Base-by-base conservation (phyloP, 2,329 filamentous ascomycete species). In the Coleophoma crateriformis region DNA sequence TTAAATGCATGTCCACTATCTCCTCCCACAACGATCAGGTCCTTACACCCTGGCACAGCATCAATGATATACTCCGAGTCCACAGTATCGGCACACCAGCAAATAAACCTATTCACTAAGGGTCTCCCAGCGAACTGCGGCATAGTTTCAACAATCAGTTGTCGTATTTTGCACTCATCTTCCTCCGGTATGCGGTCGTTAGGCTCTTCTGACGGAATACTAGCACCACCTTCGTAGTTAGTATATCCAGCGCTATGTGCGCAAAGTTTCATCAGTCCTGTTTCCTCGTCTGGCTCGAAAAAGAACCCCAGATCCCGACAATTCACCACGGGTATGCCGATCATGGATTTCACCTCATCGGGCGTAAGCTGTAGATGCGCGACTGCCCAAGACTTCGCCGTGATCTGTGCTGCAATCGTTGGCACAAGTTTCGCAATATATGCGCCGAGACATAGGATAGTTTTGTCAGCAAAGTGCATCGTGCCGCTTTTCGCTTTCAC, bases 21-120 rank as follows among this genome's bases (percentile, higher is more conserved):
- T 7, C 73, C 74, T 3, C 71, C 71, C 7, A 75, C 49, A 1
- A 75, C 51, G 20, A 77, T 64, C 17, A 77, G 63, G 5, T 62
- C 61, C 2, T 63, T 61, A 1, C 68, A 71, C 2, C 61, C 56
- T 0, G 74, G 74, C n/a, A 76, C 69, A 53, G 70, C 76, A 57
- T 78, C 75, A 45, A 78, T 66, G 35, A 73, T 68, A 54, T 71
- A 77, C 19, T 78, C 73, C 4, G 73, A 76, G 50, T 77, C 73
- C 32, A 61, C 65, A 1, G 72, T 76, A 55, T 78, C 75, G 2
- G 74, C 72, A 57, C 76, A 77, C 75, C 75, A 77, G 54, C 75
- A 78, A 37, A 78, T 59, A 17, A 67, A 71, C 54, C 77, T 77
- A 45, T 71, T 69, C 52, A 71, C 77, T 0, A 74, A 74, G 14